Evolutionary conservation across 1,284 basidiomycete genomes (phyloP).

Genomic region (Leccinum pseudoinsigne): DNA sequence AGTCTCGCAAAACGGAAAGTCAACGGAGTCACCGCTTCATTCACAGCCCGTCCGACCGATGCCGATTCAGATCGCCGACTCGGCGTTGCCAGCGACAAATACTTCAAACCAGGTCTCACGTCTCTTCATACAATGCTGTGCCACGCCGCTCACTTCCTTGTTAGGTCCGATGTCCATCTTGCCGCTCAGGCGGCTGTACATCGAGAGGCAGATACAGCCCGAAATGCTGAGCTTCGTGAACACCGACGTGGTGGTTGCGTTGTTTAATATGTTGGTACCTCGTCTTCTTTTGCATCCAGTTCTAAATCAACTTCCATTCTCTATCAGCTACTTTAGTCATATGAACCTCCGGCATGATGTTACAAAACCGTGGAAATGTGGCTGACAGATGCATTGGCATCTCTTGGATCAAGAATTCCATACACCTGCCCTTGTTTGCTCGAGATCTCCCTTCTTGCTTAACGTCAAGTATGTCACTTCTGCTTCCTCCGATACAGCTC

Average conservation of each 20-base stretch:
- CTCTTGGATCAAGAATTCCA: slow-evolving; percentile 86
- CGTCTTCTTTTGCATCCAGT: slow-evolving; percentile 13
- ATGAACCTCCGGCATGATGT: slow-evolving; percentile 57
- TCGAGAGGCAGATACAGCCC: slow-evolving; percentile 87
- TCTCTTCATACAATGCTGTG: background rate
- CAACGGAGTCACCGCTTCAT: slow-evolving; percentile 39
- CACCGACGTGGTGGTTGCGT: slow-evolving; percentile 82
- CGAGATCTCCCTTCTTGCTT: slow-evolving; percentile 88
- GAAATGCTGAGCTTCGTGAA: slow-evolving; percentile 86
- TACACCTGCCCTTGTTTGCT: slow-evolving; percentile 89
- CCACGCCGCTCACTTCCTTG: slow-evolving; percentile 11
- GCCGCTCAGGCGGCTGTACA: slow-evolving; percentile 82
- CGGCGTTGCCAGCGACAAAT: slow-evolving; percentile 88
- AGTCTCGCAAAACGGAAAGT: slow-evolving; percentile 83
- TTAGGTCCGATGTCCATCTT: slow-evolving; percentile 84
- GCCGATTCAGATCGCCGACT: slow-evolving; percentile 47
- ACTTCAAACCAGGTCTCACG: slow-evolving; percentile 87
- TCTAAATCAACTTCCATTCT: slow-evolving; percentile 15
- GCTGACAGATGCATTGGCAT: slow-evolving; percentile 54
- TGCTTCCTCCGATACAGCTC: background rate
- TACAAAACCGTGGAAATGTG: background rate
- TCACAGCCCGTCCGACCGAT: slow-evolving; percentile 39
- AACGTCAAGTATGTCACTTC: slow-evolving; percentile 76
- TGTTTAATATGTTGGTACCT: slow-evolving; percentile 85
- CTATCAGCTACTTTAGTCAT: slow-evolving; percentile 69